Base-by-base conservation (phyloP, 2,329 filamentous ascomycete species). In the Exserohilum turcica region DNA sequence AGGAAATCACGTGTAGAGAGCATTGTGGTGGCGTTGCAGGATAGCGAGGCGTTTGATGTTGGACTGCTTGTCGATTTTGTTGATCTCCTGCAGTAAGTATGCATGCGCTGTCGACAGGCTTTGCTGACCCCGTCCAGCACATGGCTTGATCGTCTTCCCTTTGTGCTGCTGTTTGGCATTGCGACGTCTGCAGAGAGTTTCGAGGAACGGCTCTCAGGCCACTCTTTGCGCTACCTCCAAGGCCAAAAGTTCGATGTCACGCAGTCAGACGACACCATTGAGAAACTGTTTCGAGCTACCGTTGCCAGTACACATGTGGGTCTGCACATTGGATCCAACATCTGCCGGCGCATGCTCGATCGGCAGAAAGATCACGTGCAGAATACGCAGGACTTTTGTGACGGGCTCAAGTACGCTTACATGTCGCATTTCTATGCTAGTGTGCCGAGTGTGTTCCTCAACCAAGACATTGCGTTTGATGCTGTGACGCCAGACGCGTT, bases 361-460 rank as follows among this genome's bases (percentile, higher is more conserved):
- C 82, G 90, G 27, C 90, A 94, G 67, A 83, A 83, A 59, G 88
- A 92, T 62, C 89, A 93, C 66, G 85, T 91, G 6, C 87, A 89
- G 37, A 90, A 89, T 59, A 85, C 91, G 13, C 86, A 90, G 51
- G 83, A 84, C 7, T 90, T 93, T 67, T 80, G 87, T 42, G 84
- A 84, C 67, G 86, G 87, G 9, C 65, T 92, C 2, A 70, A 91
- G 83, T 94, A 93, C 74, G 85, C 87, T 1, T 91, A 92, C 68
- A 92, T 95, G 90, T 90, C 87, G 52, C 89, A 92, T 70, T 93
- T 90, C 67, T 93, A 91, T 63, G 88, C 88, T 33, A 93, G 92
- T 62, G 84, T 88, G 0, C 77, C 92, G 3, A 90, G 86, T 56
- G 72, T 91, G 3, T 80, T 93, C 29, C 73, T 86, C 8, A 75